Base-by-base conservation (phyloP, 2,329 filamentous ascomycete species). In the Penicillium sp. region DNA sequence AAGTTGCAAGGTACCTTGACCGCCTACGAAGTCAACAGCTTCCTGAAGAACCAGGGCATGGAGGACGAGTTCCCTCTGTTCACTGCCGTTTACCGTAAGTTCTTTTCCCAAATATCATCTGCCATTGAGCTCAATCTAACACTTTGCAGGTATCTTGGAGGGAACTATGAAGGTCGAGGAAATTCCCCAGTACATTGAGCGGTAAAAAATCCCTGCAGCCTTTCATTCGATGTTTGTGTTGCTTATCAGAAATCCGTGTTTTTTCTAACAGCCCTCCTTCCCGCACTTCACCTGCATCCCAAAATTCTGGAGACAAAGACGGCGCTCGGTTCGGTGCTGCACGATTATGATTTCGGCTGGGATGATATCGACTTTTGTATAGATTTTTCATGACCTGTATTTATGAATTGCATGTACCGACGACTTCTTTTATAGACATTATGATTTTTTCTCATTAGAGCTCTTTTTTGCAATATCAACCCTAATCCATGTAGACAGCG, bases 1-100 rank as follows among this genome's bases (percentile, higher is more conserved):
- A 96, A 95, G 79, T 80, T 99, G 55, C 94, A 99, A 78, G 94
- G 94, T 36, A 97, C 92, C 0, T 88, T 88, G 64, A 99, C 94
- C 3, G 92, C 94, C 8, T 84, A 87, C 59, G 94, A 99, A 73
- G 92, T 99, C 40, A 90, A 96, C 77, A 86, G 82, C 46, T 97
- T 97, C 75, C 76, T 99, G 68, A 90, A 88, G 78, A 84, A 85
- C 46, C 83, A 89, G 61, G 89, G 88, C 1, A 77, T 88, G 60
- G 92, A 95, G 76, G 79, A 84, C 31, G 88, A 96, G 48, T 99
- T 96, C 72, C 94, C 94, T 18, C 79, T 99, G 5, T 95, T 99
- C 72, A 97, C 91, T 8, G 90, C 91, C 1, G 92, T 97, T 47
- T 87, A 90, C 68, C 78, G 79, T 80, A 69, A 73, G 78, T 69